A percentile compares a stretch with the other conserved stretches of the same genome.
phyloP scores from a whole-genome alignment of 225 moss, liverwort and hornwort species.

The Pseudisothecium myosuroides region DNA sequence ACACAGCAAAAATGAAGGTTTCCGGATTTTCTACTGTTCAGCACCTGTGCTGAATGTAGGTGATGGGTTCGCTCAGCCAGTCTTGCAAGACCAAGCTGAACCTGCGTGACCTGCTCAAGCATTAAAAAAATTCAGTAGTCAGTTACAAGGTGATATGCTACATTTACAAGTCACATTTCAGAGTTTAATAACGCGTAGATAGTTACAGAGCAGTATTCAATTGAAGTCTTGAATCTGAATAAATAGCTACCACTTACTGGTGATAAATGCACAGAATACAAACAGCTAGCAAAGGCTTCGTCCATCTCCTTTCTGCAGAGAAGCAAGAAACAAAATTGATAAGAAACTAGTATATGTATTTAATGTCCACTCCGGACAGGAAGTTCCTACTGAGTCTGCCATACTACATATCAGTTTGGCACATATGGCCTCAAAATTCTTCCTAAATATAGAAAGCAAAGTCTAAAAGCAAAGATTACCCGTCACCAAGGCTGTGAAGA shows the following conservation, averaged over 20 bases:
- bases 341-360: background rate
- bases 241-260: constrained; percentile 47
- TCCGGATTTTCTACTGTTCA: background rate
- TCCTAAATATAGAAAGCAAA: background rate
- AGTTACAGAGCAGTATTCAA: background rate
- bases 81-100: constrained; percentile 84
- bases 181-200: background rate
- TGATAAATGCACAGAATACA: constrained; percentile 88
- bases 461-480: constrained; percentile 3
- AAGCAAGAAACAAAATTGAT: background rate
- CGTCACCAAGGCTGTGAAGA: constrained; percentile 60
- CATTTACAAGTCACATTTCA: background rate
- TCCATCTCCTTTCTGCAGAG: constrained; percentile 67
- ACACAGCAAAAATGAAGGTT: background rate
- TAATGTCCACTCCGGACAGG: background rate
- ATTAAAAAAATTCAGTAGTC: background rate
- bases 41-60: constrained; percentile 70
- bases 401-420: background rate
- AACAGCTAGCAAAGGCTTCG: constrained; percentile 86
- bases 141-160: background rate
- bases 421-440: background rate
- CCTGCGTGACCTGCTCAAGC: constrained; percentile 58
- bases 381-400: background rate
- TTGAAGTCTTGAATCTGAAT: background rate
- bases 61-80: constrained; percentile 67